These are phyloP conservation scores for Carex parvula DNA, from an alignment of 176 grass and related monocot species.

Conservation along the genomic window DNA sequence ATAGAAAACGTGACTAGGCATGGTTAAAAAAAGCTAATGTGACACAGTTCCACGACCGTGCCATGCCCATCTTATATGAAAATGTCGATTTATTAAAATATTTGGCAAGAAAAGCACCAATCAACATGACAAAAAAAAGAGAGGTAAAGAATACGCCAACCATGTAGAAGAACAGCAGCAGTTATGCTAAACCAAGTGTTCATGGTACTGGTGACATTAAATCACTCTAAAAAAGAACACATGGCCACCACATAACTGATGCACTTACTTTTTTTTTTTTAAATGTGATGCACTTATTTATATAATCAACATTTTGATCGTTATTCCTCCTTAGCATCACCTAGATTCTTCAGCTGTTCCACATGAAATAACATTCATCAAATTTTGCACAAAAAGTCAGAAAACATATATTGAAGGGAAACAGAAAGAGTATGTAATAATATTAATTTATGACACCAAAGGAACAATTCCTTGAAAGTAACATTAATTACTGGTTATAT, in stretches of 20 bases:
- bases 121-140: neutral
- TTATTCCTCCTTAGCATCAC: conserved; percentile 27
- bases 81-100: neutral
- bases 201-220: neutral
- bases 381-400: too few species aligned
- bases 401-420: too few species aligned
- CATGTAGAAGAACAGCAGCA: neutral
- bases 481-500: neutral
- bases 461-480: neutral
- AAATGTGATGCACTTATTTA: neutral
- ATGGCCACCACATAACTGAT: neutral
- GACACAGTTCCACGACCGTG: too few species aligned
- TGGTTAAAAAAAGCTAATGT: too few species aligned
- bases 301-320: neutral
- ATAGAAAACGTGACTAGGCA: too few species aligned
- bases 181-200: neutral
- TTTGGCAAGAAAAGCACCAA: neutral
- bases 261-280: too few species aligned
- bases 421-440: too few species aligned
- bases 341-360: conserved; percentile 48
- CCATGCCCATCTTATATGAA: too few species aligned
- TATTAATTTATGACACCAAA: conserved; percentile 26
- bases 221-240: neutral
- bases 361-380: conserved; percentile 14
- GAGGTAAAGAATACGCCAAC: neutral